Conservation (phyloP, 306 rosid species). For the Trifolium pratense region DNA sequence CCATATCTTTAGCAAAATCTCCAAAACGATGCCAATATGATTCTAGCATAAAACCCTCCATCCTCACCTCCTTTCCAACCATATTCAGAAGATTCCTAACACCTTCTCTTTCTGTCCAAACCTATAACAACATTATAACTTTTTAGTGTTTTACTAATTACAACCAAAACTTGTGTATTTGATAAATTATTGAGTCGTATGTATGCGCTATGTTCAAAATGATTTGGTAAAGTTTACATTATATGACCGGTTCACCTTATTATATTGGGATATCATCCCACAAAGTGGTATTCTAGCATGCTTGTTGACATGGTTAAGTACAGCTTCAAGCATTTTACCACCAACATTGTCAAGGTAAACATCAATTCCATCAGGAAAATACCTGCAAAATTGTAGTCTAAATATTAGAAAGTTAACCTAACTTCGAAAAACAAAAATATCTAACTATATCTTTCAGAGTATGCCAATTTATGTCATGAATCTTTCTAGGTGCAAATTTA, state of each 20-base stretch:
- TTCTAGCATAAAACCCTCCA: constrained; percentile 60
- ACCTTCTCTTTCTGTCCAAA: constrained; percentile 70
- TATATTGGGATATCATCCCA: constrained; percentile 74
- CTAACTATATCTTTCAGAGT: neutral
- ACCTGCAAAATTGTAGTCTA: constrained; percentile 36
- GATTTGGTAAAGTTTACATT: neutral
- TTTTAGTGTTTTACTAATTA: neutral
- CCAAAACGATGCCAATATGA: constrained; percentile 60
- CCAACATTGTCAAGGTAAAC: constrained; percentile 75
- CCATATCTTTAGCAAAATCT: constrained; percentile 63
- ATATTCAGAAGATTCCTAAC: constrained; percentile 66
- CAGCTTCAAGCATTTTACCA: constrained; percentile 72
- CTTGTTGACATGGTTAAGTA: constrained; percentile 66
- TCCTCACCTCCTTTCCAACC: constrained; percentile 68
- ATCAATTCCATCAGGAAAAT: constrained; percentile 70
- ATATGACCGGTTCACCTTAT: constrained; percentile 44
- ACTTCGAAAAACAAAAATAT: neutral
- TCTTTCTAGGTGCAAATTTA: neutral
- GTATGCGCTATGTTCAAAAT: neutral
- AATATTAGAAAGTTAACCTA: constrained; percentile 2
- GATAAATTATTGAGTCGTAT: neutral
- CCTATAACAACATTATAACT: constrained; percentile 41
- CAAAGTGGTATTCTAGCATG: constrained; percentile 63
- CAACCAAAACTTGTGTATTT: neutral
- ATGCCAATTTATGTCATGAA: neutral